A percentile compares a stretch with the other conserved stretches of the same genome.
phyloP scores from a whole-genome alignment of 352 stramenopile species.

The Blastocystis sp. region DNA sequence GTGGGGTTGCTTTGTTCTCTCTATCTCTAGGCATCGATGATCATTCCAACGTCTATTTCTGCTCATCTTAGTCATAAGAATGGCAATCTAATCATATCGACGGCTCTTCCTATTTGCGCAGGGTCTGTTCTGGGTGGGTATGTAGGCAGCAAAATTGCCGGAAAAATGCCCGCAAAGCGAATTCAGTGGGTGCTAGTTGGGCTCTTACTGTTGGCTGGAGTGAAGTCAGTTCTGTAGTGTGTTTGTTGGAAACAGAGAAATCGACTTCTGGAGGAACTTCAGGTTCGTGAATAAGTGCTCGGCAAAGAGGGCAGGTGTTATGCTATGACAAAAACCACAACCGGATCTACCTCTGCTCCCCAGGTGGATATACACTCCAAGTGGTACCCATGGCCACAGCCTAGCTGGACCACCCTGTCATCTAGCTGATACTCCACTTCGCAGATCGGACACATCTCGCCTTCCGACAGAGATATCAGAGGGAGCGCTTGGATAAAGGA shows the following conservation, averaged over 20 bases:
- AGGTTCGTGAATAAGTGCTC: neutral
- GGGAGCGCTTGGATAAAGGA: neutral
- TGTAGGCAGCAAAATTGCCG: conserved; percentile 21
- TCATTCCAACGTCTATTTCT: conserved; percentile 34
- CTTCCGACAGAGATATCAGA: neutral
- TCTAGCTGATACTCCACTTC: neutral
- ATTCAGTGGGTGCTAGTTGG: conserved; percentile 48
- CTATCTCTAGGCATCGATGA: conserved; percentile 48
- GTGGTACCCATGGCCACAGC: neutral
- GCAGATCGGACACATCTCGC: conserved; percentile 5
- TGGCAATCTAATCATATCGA: conserved; percentile 61
- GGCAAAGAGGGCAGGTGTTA: neutral
- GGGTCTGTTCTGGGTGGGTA: conserved; percentile 48
- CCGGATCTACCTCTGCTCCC: neutral
- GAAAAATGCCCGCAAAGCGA: conserved; percentile 23
- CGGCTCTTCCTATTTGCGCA: conserved; percentile 54
- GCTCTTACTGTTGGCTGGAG: conserved; percentile 9
- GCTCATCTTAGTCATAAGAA: conserved; percentile 17
- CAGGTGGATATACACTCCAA: neutral
- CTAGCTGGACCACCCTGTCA: neutral
- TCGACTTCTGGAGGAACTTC: neutral
- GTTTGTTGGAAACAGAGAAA: neutral
- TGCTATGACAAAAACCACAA: neutral
- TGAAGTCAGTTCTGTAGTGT: conserved; percentile 5
- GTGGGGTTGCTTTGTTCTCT: neutral